Evolutionary conservation across 2,329 filamentous ascomycete genomes (phyloP), one percentile per base, ranked within the genome.

Genomic region (Didymella segeticola): DNA sequence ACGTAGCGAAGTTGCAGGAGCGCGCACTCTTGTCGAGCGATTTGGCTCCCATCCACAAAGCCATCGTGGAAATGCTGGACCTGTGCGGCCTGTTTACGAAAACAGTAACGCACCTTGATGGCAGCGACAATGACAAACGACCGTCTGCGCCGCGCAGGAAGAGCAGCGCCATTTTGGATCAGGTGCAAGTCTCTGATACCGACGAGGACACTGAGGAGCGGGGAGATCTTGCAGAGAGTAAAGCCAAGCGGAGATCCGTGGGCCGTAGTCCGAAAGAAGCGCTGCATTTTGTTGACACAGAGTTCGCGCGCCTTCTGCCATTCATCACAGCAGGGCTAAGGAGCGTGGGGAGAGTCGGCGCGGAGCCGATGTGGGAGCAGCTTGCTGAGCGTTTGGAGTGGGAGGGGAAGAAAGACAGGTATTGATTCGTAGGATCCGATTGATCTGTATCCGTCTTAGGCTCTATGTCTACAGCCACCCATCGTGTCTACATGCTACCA

Each of bases 301-400:
- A 90, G 43, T 90, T 90, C 63, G 83, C 88, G 49, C 81, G 82
- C 36, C 79, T 89, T 41, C 67, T 92, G 23, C 78, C 82, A 0
- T 96, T 96, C 70, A 80, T 95, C 12, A 82, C 82, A 2, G 86
- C 87, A 43, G 91, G 90, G 0, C 70, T 97, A 58, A 84, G 88
- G 47, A 88, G 89, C 9, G 85, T 95, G 9, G 87, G 90, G 43
- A 83, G 92, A 63, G 89, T 88, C 27, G 88, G 89, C 41, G 86
- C 86, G 23, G 86, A 90, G 75, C 81, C 66, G 68, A 83, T 87
- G 69, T 93, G 92, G 89, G 90, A 95, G 73, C 85, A 89, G 55
- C 71, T 96, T 56, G 91, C 89, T 0, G 91, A 96, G 72, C 89
- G 89, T 78, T 74, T 96, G 37, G 89, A 93, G 63, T 80, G 80